A percentile compares a stretch with the other conserved stretches of the same genome.
phyloP scores from a whole-genome alignment of 352 stramenopile genomes.

The Globisporangium spinosum region DNA sequence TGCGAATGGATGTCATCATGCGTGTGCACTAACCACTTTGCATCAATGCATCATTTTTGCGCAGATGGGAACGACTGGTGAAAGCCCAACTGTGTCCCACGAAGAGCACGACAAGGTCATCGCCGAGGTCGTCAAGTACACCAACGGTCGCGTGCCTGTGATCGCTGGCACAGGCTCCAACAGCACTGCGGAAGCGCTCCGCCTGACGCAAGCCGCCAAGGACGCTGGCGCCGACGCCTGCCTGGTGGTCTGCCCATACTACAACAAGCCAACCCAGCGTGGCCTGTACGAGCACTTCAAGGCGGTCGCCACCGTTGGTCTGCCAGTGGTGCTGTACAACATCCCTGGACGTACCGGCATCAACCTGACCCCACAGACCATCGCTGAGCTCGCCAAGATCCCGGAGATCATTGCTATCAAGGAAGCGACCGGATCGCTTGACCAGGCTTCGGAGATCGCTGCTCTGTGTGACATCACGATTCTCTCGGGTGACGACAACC shows the following conservation, averaged over 20 bases:
- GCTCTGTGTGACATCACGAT: conserved; percentile 90
- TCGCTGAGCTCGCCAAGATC: conserved; percentile 91
- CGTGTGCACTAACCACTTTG: not conserved
- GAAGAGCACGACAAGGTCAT: conserved; percentile 95
- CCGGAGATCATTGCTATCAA: conserved; percentile 97
- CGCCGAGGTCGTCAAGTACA: conserved; percentile 83
- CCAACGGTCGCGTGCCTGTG: conserved; percentile 86
- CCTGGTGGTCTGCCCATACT: conserved; percentile 97
- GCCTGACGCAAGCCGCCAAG: conserved; percentile 86
- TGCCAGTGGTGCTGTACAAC: conserved; percentile 97
- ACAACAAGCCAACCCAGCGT: conserved; percentile 98
- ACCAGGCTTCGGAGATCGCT: conserved; percentile 87
- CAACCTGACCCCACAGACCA: conserved; percentile 93
- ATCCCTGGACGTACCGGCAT: conserved; percentile 95
- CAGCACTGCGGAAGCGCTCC: conserved; percentile 84
- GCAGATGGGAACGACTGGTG: conserved; percentile 95
- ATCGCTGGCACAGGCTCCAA: conserved; percentile 96
- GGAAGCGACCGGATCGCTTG: conserved; percentile 94
- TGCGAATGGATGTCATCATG: not conserved
- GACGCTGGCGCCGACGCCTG: conserved; percentile 92
- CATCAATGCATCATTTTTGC: not conserved
- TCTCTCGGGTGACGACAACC: conserved; percentile 88
- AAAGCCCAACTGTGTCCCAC: conserved; percentile 93
- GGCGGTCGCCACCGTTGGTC: conserved; percentile 72
- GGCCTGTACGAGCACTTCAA: conserved; percentile 95